A percentile compares a stretch with the other conserved stretches of the same genome.
These are phyloP conservation scores for Cutaneotrichosporon sp. DNA, from an alignment of 1,284 basidiomycete species.

Conservation along the genomic window DNA sequence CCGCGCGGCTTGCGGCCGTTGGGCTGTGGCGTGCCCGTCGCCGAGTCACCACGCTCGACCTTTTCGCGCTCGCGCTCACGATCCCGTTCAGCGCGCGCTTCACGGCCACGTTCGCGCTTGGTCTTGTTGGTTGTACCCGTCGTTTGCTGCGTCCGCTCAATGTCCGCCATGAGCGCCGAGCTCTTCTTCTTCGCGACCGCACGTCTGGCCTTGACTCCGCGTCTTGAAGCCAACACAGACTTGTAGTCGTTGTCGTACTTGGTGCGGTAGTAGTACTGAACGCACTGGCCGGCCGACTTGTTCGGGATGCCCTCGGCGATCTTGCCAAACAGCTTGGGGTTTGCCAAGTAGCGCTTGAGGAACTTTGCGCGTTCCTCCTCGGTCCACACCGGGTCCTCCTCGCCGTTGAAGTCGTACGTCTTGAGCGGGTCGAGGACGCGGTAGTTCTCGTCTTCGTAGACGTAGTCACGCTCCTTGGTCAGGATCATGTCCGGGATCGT, in stretches of 20 bases:
- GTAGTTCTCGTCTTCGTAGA: slow-evolving; percentile 81
- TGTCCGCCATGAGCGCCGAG: slow-evolving; percentile 43
- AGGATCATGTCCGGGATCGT: slow-evolving; percentile 88
- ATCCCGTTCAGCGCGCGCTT: slow-evolving; percentile 4
- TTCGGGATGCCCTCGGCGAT: slow-evolving; percentile 78
- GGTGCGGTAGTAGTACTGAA: slow-evolving; percentile 91
- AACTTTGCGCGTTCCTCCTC: slow-evolving; percentile 79
- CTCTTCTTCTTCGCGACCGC: slow-evolving; percentile 53
- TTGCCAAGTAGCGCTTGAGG: slow-evolving; percentile 73
- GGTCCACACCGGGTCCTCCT: slow-evolving; percentile 75
- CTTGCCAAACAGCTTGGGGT: slow-evolving; percentile 83
- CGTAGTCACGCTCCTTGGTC: slow-evolving; percentile 61
- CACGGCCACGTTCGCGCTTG: slow-evolving; percentile 17
- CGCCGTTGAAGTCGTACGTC: slow-evolving; percentile 72
- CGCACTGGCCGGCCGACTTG: slow-evolving; percentile 86
- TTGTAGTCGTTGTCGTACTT: slow-evolving; percentile 91
- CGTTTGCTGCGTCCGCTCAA: slow-evolving; percentile 40
- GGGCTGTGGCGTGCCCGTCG: slow-evolving; percentile 12
- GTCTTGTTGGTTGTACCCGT: slow-evolving; percentile 8
- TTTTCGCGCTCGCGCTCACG: slow-evolving; percentile 4
- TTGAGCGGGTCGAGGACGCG: slow-evolving; percentile 72
- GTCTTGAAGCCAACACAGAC: slow-evolving; percentile 53
- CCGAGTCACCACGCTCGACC: slow-evolving; percentile 3
- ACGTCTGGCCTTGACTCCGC: slow-evolving; percentile 59
- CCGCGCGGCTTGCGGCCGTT: slow-evolving; percentile 15